A percentile compares a stretch with the other conserved stretches of the same genome.
Evolutionary conservation across 2,329 filamentous ascomycete species (phyloP).

Genomic region (Arthrobotrys megalospora): DNA sequence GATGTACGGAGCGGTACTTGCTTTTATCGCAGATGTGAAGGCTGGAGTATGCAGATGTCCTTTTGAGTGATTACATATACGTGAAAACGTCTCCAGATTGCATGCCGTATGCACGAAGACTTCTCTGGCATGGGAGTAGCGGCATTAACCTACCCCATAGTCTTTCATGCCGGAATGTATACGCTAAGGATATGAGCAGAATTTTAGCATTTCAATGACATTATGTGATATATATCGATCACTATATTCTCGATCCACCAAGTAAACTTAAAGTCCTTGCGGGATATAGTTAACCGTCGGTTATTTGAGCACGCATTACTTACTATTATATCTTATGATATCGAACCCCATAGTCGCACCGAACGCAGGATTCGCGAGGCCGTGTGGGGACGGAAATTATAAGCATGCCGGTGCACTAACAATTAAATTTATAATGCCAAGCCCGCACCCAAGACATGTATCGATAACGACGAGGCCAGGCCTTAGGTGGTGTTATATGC

Average conservation of each 20-base stretch:
- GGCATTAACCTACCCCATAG: not conserved
- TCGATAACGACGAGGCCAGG: not conserved
- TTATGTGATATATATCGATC: too few species aligned
- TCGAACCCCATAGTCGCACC: conserved; percentile 1
- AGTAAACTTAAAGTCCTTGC: too few species aligned
- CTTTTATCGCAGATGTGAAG: conserved; percentile 16
- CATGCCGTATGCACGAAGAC: not conserved
- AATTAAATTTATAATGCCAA: conserved; percentile 26
- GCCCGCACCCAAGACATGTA: not conserved
- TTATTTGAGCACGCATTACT: too few species aligned
- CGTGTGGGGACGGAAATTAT: conserved; percentile 15
- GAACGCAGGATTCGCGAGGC: not conserved
- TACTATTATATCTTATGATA: not conserved
- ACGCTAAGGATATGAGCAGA: too few species aligned
- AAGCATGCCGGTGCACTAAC: conserved; percentile 1
- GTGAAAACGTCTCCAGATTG: not conserved
- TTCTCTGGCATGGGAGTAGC: not conserved
- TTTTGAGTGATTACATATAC: not conserved
- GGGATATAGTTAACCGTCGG: too few species aligned
- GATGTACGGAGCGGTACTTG: conserved; percentile 22
- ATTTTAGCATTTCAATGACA: too few species aligned
- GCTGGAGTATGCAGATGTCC: conserved; percentile 1
- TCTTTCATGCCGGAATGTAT: too few species aligned
- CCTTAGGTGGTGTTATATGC: not conserved
- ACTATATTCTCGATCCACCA: too few species aligned